These are phyloP conservation scores for Dalbergia cultrata DNA, from an alignment of 306 rosid species.

Conservation along the genomic window DNA sequence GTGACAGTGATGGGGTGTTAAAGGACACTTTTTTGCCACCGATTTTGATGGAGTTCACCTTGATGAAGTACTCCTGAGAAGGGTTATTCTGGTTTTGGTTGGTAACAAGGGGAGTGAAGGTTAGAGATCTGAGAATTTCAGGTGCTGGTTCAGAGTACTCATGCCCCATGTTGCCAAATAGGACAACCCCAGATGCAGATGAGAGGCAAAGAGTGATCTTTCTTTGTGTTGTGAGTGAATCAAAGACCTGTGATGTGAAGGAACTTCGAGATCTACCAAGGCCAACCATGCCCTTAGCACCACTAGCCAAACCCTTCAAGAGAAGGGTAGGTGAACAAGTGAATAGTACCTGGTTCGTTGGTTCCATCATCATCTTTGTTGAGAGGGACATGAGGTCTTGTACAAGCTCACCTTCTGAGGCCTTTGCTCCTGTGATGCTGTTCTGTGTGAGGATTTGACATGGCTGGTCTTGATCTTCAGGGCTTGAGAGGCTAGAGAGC, in stretches of 20 bases:
- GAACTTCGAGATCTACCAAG: constrained; percentile 67
- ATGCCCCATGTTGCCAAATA: constrained; percentile 32
- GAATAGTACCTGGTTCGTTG: constrained; percentile 35
- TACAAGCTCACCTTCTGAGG: constrained; percentile 52
- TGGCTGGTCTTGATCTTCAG: constrained; percentile 24
- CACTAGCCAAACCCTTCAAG: constrained; percentile 61
- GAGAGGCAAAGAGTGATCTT: constrained; percentile 71
- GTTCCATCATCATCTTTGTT: not conserved
- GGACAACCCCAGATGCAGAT: constrained; percentile 63
- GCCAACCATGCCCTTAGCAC: constrained; percentile 69
- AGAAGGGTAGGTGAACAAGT: constrained; percentile 60
- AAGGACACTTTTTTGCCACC: constrained; percentile 62
- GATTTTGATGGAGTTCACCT: constrained; percentile 65
- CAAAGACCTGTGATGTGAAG: constrained; percentile 68
- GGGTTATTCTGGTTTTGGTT: constrained; percentile 41
- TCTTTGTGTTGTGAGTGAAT: constrained; percentile 41
- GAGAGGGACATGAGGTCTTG: constrained; percentile 54
- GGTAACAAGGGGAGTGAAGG: constrained; percentile 69
- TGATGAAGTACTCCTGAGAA: constrained; percentile 59
- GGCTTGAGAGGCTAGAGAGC: constrained; percentile 6
- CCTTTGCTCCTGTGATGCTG: constrained; percentile 43
- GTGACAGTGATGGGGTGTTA: constrained; percentile 42
- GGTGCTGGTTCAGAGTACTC: constrained; percentile 36
- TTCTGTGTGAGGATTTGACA: constrained; percentile 56
- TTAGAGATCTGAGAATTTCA: constrained; percentile 59